These are phyloP conservation scores for Saccharomyces hybrid DNA, from an alignment of 1,139 yeast genomes.

Conservation along the genomic window DNA sequence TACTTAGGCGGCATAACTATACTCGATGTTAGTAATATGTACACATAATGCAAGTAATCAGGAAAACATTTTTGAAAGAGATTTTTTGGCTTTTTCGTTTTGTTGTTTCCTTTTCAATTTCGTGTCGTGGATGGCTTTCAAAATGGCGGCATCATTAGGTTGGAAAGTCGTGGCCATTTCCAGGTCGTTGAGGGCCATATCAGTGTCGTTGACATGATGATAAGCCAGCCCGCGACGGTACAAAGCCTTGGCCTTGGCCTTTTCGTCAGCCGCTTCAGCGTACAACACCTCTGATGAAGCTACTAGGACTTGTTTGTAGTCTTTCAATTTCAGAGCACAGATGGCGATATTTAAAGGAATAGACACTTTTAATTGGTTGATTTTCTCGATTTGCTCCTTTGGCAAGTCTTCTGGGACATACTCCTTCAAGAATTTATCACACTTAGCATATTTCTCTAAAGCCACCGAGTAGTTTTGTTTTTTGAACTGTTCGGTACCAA, in stretches of 20 bases:
- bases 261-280: conserved; percentile 53
- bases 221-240: conserved; percentile 82
- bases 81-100: conserved; percentile 62
- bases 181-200: conserved; percentile 59
- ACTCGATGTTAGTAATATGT: too few species aligned
- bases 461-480: conserved; percentile 52
- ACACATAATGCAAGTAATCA: conserved; percentile 4
- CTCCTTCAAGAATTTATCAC: conserved; percentile 58
- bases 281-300: conserved; percentile 64
- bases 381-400: conserved; percentile 43
- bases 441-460: conserved; percentile 62
- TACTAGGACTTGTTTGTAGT: conserved; percentile 48
- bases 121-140: conserved; percentile 58
- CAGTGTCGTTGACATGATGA: conserved; percentile 57
- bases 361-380: conserved; percentile 51
- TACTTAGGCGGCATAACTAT: too few species aligned
- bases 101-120: conserved; percentile 46
- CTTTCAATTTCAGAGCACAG: conserved; percentile 58
- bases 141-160: conserved; percentile 71
- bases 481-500: conserved; percentile 73
- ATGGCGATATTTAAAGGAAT: conserved; percentile 67
- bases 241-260: conserved; percentile 72
- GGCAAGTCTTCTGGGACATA: conserved; percentile 67
- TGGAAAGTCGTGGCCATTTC: conserved; percentile 57
- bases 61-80: conserved; percentile 72